Evolutionary conservation across 2,329 filamentous ascomycete genomes (phyloP).

Genomic region (Xylariales sp.): DNA sequence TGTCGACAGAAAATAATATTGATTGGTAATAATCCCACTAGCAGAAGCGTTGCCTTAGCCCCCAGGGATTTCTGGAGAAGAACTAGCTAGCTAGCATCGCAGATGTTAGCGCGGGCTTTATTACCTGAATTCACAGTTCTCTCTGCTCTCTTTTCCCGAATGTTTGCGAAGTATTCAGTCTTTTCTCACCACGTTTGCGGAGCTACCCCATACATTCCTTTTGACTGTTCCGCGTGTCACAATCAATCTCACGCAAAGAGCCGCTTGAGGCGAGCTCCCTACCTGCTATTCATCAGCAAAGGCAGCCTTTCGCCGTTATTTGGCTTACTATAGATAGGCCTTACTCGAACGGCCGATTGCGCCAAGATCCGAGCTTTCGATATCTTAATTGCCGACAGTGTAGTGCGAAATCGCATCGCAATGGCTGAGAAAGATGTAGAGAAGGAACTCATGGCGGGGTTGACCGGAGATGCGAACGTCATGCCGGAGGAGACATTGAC

Average conservation of each 20-base stretch:
- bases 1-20: no score
- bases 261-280: slow-evolving; percentile 1
- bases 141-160: no score
- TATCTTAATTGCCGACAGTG: no score
- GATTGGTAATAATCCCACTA: no score
- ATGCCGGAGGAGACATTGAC: slow-evolving; percentile 9
- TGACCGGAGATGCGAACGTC: neutral
- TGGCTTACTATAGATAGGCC: neutral
- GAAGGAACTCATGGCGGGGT: slow-evolving; percentile 7
- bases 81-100: no score
- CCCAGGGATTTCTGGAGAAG: no score
- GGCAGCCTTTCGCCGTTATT: neutral
- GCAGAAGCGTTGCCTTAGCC: no score
- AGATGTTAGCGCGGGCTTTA: no score
- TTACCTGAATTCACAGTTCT: no score
- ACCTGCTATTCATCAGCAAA: neutral
- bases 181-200: no score
- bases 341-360: neutral
- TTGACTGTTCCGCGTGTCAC: neutral
- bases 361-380: neutral
- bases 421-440: slow-evolving; percentile 8
- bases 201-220: slow-evolving; percentile 5
- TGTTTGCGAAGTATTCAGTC: no score
- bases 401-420: no score
- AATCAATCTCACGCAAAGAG: neutral